These are phyloP conservation scores for Rugonectria rugulosa DNA, from an alignment of 2,329 filamentous ascomycete genomes.

Conservation along the genomic window DNA sequence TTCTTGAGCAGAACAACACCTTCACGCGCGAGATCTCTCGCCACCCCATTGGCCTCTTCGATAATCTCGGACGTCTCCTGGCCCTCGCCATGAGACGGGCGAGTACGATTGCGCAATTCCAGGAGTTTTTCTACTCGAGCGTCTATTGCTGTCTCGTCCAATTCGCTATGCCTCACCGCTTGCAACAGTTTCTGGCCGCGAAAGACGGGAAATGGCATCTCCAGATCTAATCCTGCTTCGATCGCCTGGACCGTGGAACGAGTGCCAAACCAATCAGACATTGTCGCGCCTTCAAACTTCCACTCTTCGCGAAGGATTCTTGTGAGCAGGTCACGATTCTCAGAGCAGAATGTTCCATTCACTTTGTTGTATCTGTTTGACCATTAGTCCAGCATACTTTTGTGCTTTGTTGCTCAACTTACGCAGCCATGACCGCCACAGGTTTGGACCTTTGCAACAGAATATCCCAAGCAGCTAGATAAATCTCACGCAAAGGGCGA, in stretches of 20 bases:
- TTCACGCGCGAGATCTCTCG: slow-evolving; percentile 9
- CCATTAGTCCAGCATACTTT: too few species aligned
- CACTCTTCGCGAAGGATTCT: slow-evolving; percentile 22
- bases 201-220: slow-evolving; percentile 28
- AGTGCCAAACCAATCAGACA: slow-evolving; percentile 34
- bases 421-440: slow-evolving; percentile 28
- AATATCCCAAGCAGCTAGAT: slow-evolving; percentile 27
- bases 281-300: slow-evolving; percentile 21
- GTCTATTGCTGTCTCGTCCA: slow-evolving; percentile 16
- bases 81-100: neutral
- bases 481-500: slow-evolving; percentile 22
- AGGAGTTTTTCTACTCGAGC: neutral
- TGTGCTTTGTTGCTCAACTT: neutral
- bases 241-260: slow-evolving; percentile 7
- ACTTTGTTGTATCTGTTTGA: slow-evolving; percentile 33
- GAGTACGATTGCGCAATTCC: slow-evolving; percentile 17
- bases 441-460: slow-evolving; percentile 19
- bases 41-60: slow-evolving; percentile 21
- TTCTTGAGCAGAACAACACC: slow-evolving; percentile 30
- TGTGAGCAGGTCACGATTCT: neutral
- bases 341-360: slow-evolving; percentile 19
- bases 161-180: neutral
- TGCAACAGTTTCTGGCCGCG: slow-evolving; percentile 18
- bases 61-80: slow-evolving; percentile 19
- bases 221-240: slow-evolving; percentile 23